Evolutionary conservation across 352 stramenopile genomes (phyloP).

Genomic region (Hyaloperonospora brassicae): DNA sequence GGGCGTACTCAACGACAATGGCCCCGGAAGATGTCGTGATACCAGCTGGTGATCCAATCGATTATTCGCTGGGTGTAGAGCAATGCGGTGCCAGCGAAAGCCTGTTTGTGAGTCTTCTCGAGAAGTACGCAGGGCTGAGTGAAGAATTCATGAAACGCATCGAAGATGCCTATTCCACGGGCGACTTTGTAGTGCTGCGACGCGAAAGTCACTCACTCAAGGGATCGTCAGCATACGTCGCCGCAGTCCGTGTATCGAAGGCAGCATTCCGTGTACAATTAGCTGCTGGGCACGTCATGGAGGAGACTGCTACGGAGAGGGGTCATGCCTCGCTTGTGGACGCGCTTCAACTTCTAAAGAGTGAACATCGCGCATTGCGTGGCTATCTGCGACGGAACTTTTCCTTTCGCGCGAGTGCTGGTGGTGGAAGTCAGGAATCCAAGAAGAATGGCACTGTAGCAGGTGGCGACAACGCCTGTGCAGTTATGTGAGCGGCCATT

Average conservation of each 20-base stretch:
- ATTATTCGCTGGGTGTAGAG: constrained; percentile 72
- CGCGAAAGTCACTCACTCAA: constrained; percentile 83
- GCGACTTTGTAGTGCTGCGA: constrained; percentile 56
- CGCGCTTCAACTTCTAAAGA: constrained; percentile 52
- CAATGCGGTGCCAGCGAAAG: constrained; percentile 77
- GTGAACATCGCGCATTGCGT: constrained; percentile 63
- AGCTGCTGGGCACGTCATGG: constrained; percentile 70
- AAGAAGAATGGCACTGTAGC: constrained; percentile 28
- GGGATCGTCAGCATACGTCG: constrained; percentile 79
- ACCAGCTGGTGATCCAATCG: constrained; percentile 65
- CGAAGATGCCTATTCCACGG: constrained; percentile 41
- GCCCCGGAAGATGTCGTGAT: constrained; percentile 63
- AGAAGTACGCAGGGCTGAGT: constrained; percentile 67
- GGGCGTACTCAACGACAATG: constrained; percentile 41
- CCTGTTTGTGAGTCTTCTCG: constrained; percentile 73
- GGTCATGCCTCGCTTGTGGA: constrained; percentile 34
- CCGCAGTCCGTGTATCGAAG: constrained; percentile 77
- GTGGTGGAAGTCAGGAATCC: constrained; percentile 25
- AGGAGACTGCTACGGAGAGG: constrained; percentile 30
- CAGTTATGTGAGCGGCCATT: constrained; percentile 44
- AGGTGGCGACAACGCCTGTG: constrained; percentile 49
- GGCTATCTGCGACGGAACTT: constrained; percentile 82
- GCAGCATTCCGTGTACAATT: constrained; percentile 73
- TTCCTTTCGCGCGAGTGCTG: constrained; percentile 45
- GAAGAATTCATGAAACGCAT: constrained; percentile 76